A percentile compares a stretch with the other conserved stretches of the same genome.
Evolutionary conservation across 192 early-diverging fungal genomes (phyloP).

Genomic region (Lobosporangium transversale): DNA sequence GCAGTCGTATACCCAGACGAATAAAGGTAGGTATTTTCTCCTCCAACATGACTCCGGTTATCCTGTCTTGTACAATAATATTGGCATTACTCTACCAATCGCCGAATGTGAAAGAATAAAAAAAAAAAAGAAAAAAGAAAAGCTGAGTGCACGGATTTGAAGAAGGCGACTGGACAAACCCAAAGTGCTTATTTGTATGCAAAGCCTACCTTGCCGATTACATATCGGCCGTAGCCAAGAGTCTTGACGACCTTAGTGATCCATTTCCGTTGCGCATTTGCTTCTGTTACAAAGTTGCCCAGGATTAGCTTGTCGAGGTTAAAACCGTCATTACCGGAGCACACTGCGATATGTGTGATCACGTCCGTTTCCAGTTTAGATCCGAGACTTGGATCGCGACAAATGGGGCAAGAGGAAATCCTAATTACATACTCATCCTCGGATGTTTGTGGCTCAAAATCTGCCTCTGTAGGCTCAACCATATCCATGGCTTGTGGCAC

Average conservation of each 20-base stretch:
- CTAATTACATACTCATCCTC: constrained; percentile 72
- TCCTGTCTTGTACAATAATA: constrained; percentile 80
- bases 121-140: too few relatives aligned
- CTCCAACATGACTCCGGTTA: constrained; percentile 73
- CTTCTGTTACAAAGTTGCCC: constrained; percentile 82
- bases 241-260: constrained; percentile 71
- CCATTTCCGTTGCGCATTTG: constrained; percentile 77
- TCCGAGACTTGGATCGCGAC: constrained; percentile 64
- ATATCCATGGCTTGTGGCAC: constrained; percentile 14
- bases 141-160: too few relatives aligned
- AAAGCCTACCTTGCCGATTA: constrained; percentile 59
- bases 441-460: constrained; percentile 31
- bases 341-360: constrained; percentile 79
- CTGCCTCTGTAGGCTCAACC: constrained; percentile 41
- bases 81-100: constrained; percentile 68
- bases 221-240: constrained; percentile 72
- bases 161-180: too few relatives aligned
- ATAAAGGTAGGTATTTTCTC: constrained; percentile 84
- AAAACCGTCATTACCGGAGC: constrained; percentile 75
- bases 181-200: too few relatives aligned
- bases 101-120: neutral
- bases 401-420: constrained; percentile 77
- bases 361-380: constrained; percentile 74
- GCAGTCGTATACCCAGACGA: constrained; percentile 78
- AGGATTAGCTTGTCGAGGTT: constrained; percentile 78